A percentile compares a stretch with the other conserved stretches of the same genome.
Conservation (phyloP, 257 asterid genomes). For the Lycium barbarum region DNA sequence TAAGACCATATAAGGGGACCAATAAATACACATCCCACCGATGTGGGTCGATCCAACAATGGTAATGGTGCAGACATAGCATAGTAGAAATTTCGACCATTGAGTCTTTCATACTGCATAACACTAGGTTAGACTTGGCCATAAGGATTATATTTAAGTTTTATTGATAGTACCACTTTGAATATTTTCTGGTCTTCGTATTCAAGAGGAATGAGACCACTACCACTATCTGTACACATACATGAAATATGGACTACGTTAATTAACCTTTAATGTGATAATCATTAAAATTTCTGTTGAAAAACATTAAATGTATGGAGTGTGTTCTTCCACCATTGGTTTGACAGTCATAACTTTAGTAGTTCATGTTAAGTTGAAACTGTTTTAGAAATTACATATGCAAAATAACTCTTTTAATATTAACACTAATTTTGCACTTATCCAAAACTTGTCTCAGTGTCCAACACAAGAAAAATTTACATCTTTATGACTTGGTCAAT, state of each 20-base stretch:
- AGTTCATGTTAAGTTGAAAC: neutral
- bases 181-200: neutral
- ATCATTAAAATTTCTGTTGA: slow-evolving; percentile 21
- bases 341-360: neutral
- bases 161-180: neutral
- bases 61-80: neutral
- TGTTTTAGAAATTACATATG: neutral
- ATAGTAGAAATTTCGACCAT: neutral
- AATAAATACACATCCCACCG: neutral
- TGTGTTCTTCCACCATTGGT: neutral
- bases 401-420: neutral
- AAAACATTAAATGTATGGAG: neutral
- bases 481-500: slow-evolving; percentile 5
- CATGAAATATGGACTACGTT: neutral
- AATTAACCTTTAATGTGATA: slow-evolving; percentile 10
- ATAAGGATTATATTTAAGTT: slow-evolving; percentile 17
- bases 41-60: neutral
- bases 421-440: neutral
- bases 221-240: neutral
- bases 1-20: neutral
- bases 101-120: neutral
- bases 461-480: slow-evolving; percentile 18
- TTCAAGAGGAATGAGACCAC: slow-evolving; percentile 6
- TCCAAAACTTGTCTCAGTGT: neutral
- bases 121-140: slow-evolving; percentile 19